Conservation (phyloP, 176 grass and related monocot genomes). For the Puccinellia tenuiflora region DNA sequence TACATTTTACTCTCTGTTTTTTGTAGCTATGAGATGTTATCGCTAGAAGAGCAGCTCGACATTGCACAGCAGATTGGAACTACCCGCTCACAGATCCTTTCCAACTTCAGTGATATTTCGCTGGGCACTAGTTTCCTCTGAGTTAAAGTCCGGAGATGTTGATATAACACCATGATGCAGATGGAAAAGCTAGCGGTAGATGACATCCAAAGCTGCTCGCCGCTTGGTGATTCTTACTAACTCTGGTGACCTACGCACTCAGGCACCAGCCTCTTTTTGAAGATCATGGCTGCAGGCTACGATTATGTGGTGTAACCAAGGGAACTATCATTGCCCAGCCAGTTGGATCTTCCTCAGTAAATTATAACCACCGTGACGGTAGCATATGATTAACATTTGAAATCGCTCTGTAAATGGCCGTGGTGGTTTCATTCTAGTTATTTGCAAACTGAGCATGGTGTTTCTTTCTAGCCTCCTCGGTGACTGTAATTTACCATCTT, state of each 20-base stretch:
- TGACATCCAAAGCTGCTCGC: background rate
- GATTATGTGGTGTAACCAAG: background rate
- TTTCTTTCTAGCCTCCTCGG: background rate
- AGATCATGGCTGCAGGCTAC: background rate
- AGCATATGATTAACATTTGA: background rate
- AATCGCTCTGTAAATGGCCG: background rate
- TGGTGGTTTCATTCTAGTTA: background rate
- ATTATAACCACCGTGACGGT: background rate
- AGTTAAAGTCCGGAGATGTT: background rate
- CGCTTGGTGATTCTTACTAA: background rate
- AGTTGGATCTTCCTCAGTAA: background rate
- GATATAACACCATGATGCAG: background rate
- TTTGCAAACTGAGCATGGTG: background rate
- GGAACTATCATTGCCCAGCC: background rate
- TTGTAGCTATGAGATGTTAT: slow-evolving; percentile 87
- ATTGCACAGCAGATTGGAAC: slow-evolving; percentile 77
- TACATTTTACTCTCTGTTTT: background rate
- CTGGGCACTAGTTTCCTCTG: slow-evolving; percentile 81
- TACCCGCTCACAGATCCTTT: slow-evolving; percentile 77
- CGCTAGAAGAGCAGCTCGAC: slow-evolving; percentile 85
- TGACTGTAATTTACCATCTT: background rate
- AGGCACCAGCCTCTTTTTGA: background rate
- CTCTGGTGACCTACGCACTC: background rate
- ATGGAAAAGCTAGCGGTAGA: background rate
- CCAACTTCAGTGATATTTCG: slow-evolving; percentile 75